Percentiles rank a stretch among this genome's conserved stretches.
These are phyloP conservation scores for Sclerotinia trifoliorum DNA, from an alignment of 2,329 filamentous ascomycete genomes.

Conservation along the genomic window DNA sequence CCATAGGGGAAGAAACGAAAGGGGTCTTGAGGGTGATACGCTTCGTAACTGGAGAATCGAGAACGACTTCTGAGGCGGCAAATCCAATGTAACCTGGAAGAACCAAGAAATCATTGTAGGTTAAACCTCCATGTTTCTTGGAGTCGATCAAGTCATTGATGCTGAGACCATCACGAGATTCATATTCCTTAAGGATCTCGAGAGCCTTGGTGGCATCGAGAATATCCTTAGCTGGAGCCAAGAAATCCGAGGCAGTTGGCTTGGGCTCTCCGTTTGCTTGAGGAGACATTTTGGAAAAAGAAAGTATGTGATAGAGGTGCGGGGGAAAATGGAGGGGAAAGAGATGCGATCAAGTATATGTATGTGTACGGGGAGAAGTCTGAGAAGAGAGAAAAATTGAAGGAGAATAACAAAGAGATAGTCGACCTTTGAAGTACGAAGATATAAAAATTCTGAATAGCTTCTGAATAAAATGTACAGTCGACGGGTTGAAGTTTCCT, in stretches of 20 bases:
- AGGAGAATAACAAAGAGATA: constrained; percentile 33
- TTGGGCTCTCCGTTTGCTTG: constrained; percentile 63
- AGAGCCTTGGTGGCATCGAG: constrained; percentile 74
- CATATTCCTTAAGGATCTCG: constrained; percentile 79
- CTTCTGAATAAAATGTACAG: constrained; percentile 45
- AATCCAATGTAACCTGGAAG: constrained; percentile 98
- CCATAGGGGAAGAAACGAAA: constrained; percentile 97
- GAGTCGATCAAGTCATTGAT: constrained; percentile 87
- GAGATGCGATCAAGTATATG: constrained; percentile 32
- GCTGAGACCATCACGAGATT: constrained; percentile 79
- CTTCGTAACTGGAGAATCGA: constrained; percentile 93
- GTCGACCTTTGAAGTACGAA: constrained; percentile 39
- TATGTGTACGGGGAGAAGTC: constrained; percentile 26
- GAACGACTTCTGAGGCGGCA: constrained; percentile 79
- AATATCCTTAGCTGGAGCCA: constrained; percentile 45
- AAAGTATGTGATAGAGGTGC: not conserved
- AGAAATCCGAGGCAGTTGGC: constrained; percentile 42
- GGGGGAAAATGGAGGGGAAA: constrained; percentile 29
- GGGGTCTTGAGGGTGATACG: constrained; percentile 94
- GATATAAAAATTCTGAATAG: not conserved
- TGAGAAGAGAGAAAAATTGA: constrained; percentile 36
- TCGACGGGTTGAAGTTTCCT: constrained; percentile 60
- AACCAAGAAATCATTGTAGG: constrained; percentile 98
- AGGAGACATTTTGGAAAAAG: constrained; percentile 58
- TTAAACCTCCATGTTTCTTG: constrained; percentile 86